Evolutionary conservation across 129 eudicot species (phyloP).

Genomic region (Cynara cardunculus): DNA sequence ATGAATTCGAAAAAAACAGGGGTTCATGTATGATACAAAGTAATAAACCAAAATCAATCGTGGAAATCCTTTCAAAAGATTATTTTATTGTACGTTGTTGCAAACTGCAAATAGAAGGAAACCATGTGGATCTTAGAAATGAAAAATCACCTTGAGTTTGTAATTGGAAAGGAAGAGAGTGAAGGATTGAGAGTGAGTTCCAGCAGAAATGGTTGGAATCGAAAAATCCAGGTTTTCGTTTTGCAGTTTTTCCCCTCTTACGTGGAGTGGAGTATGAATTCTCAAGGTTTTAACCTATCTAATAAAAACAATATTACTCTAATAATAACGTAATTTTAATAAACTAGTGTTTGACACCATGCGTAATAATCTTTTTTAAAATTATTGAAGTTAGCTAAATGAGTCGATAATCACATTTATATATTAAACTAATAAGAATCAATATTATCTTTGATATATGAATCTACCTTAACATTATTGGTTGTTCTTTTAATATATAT

Average conservation of each 20-base stretch:
- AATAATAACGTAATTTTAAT: too few species aligned
- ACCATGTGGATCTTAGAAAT: background rate
- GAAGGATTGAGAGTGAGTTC: background rate
- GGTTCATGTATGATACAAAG: background rate
- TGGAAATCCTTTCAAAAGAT: background rate
- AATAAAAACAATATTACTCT: too few species aligned
- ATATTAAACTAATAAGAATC: too few species aligned
- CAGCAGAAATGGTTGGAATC: background rate
- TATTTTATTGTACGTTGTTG: background rate
- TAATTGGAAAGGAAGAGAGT: background rate
- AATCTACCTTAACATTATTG: too few species aligned
- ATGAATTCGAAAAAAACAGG: background rate
- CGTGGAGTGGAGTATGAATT: too few species aligned
- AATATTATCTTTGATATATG: too few species aligned
- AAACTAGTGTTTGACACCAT: too few species aligned
- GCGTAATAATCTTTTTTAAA: too few species aligned
- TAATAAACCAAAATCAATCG: background rate
- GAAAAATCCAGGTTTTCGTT: background rate
- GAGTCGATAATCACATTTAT: too few species aligned
- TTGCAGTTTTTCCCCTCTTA: background rate
- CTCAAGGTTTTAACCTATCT: too few species aligned
- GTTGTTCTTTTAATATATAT: too few species aligned
- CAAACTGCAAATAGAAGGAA: background rate
- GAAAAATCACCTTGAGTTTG: background rate
- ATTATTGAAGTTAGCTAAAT: too few species aligned